Evolutionary conservation across 2,329 filamentous ascomycete genomes (phyloP), one percentile per base, ranked within the genome.

Genomic region (Colletotrichum scovillei): DNA sequence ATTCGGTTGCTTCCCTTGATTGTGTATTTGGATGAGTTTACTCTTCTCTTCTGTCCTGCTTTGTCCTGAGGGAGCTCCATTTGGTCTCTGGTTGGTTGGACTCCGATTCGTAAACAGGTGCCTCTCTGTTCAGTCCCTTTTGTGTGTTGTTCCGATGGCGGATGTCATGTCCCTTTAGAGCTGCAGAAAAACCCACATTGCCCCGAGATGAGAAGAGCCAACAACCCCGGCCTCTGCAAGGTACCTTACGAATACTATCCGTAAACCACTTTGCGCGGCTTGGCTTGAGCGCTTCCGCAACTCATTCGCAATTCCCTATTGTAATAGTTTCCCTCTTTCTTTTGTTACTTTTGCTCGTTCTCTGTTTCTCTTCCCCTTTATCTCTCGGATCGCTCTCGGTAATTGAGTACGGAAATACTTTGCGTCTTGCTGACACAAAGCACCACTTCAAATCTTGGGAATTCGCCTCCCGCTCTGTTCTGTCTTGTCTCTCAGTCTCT

Each of bases 141-240:
- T 65, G 38, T 42, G 63, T 53, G 32, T 68, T 30, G 57, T 49
- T 53, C 69, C 52, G 65, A 38, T 24, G 53, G 42, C 58, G 65
- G 58, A 53, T 57, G 65, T 62, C 32, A 63, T 71, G 68, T 30
- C 68, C 42, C 22, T 59, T 64, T 59, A 52, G 60, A 57, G 56
- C 38, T 38, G 56, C 30, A 38, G 56, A 58, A 58, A 32, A 32
- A n/a, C 24, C 60, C 46, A 67, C 46, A 22, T 32, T 38, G 16
- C 26, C 28, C 63, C 63, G 64, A 71, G 32, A 30, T 38, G 52
- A 67, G 42, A 46, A 46, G 35, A 46, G 42, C 42, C 49, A 28
- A 52, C 57, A 24, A 42, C 53, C 67, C 67, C 62, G 55, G 62
- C 59, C 56, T 46, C 30, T 57, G 26, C 56, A 26, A 35, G 26